Conservation (phyloP, 148 eudicot genomes). For the Rhododendron ferrugineum region DNA sequence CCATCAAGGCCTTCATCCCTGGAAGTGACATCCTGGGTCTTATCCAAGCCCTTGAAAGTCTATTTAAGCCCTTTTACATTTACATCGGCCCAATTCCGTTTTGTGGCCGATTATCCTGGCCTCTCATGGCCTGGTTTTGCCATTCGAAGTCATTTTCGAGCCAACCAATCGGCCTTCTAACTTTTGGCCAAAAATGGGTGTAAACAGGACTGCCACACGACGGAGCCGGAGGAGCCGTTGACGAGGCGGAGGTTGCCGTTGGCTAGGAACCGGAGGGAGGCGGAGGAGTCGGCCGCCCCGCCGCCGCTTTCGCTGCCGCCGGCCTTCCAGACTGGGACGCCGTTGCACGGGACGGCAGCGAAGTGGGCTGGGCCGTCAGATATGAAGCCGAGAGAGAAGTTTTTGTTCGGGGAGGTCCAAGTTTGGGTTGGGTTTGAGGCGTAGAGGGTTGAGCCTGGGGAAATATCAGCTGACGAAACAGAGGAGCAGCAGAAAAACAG, state of each 20-base stretch:
- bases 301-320: slow-evolving; percentile 17
- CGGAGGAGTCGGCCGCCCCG: slow-evolving; percentile 25
- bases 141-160: too few relatives aligned
- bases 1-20: too few relatives aligned
- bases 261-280: slow-evolving; percentile 34
- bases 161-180: too few relatives aligned
- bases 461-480: slow-evolving; percentile 28
- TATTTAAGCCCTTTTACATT: too few relatives aligned
- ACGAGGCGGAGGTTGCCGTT: slow-evolving; percentile 45
- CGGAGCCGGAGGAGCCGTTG: slow-evolving; percentile 23
- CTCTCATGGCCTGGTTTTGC: too few relatives aligned
- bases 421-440: slow-evolving; percentile 40
- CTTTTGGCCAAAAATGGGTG: too few relatives aligned
- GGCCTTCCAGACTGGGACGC: slow-evolving; percentile 51
- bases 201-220: slow-evolving; percentile 65
- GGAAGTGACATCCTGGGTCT: too few relatives aligned
- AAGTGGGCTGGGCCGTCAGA: slow-evolving; percentile 19
- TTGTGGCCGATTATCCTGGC: too few relatives aligned
- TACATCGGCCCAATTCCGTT: too few relatives aligned
- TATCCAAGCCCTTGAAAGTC: too few relatives aligned
- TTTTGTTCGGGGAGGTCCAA: slow-evolving; percentile 51
- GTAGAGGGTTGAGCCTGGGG: slow-evolving; percentile 35
- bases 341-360: slow-evolving; percentile 47
- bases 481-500: slow-evolving; percentile 7
- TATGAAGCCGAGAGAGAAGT: slow-evolving; percentile 54